phyloP scores from a whole-genome alignment of 192 early-diverging fungal genomes.

The Coemansia furcata region DNA sequence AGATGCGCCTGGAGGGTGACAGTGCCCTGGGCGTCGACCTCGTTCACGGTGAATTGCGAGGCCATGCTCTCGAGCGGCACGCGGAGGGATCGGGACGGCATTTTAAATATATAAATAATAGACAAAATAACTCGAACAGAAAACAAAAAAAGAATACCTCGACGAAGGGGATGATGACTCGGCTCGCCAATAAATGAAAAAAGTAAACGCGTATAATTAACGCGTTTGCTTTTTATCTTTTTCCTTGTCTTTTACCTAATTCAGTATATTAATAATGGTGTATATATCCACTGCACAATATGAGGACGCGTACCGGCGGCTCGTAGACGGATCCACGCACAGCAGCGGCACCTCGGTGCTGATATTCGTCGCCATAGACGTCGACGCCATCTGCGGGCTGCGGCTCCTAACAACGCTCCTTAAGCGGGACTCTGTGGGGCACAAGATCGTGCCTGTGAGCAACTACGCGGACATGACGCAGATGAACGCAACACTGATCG shows the following conservation, averaged over 20 bases:
- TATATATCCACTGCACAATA: constrained; percentile 51
- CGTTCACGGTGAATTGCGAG: constrained; percentile 16
- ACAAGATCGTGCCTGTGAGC: constrained; percentile 78
- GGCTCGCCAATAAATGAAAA: background rate
- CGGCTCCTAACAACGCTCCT: constrained; percentile 75
- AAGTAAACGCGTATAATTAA: background rate
- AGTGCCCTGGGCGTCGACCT: constrained; percentile 18
- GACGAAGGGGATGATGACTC: background rate
- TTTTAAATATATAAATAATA: background rate
- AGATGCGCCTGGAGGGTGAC: constrained; percentile 19
- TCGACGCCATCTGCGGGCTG: constrained; percentile 78
- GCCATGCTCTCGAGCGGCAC: constrained; percentile 32
- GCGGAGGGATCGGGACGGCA: constrained; percentile 2
- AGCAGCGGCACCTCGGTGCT: constrained; percentile 53
- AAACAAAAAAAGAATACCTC: constrained; percentile 1
- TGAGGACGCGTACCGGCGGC: constrained; percentile 58
- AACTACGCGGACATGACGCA: constrained; percentile 62
- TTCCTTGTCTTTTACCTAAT: background rate
- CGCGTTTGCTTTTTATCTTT: constrained; percentile 4
- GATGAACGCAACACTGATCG: constrained; percentile 56
- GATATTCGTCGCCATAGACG: constrained; percentile 74
- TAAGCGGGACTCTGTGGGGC: constrained; percentile 74
- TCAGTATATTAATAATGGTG: constrained; percentile 47
- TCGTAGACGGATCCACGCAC: constrained; percentile 35
- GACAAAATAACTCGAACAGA: background rate